Evolutionary conservation across 108 stramenopile genomes (phyloP).

Genomic region (Cafeteria roenbergensis): DNA sequence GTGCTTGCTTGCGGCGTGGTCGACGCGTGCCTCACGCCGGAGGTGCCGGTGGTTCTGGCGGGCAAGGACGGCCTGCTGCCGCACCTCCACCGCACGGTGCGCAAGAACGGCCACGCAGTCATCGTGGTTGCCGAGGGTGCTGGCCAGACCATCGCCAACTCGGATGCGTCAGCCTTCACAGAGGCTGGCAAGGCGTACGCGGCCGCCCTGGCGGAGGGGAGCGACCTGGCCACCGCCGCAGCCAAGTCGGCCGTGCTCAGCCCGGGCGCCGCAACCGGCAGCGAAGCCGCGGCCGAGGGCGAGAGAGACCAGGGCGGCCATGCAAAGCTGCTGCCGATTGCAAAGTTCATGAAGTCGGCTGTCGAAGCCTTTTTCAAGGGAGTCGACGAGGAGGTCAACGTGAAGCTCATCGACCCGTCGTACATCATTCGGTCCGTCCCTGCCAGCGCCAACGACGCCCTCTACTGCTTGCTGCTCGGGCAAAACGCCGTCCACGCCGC

Average conservation of each 20-base stretch:
- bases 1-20: constrained; percentile 76
- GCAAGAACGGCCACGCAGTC: constrained; percentile 85
- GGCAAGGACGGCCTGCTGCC: constrained; percentile 76
- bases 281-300: too few species aligned
- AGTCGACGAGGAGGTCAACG: constrained; percentile 27
- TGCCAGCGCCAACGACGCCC: constrained; percentile 77
- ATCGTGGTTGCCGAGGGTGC: constrained; percentile 95
- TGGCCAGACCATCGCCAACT: too few species aligned
- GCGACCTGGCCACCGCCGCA: constrained; percentile 54
- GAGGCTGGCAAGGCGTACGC: too few species aligned
- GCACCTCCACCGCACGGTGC: constrained; percentile 60
- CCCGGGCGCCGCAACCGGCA: too few species aligned
- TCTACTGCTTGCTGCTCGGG: constrained; percentile 87
- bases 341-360: constrained; percentile 67
- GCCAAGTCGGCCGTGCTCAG: neutral
- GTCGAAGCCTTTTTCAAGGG: constrained; percentile 59
- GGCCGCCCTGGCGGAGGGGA: too few species aligned
- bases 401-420: constrained; percentile 84
- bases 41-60: constrained; percentile 78
- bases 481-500: constrained; percentile 95
- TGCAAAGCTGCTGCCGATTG: constrained; percentile 76
- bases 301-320: constrained; percentile 87
- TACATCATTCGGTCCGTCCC: constrained; percentile 91
- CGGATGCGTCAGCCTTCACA: too few species aligned
- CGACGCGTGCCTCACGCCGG: constrained; percentile 78